Base-by-base conservation (phyloP, 2,329 filamentous ascomycete genomes). In the Aspergillus unguis region DNA sequence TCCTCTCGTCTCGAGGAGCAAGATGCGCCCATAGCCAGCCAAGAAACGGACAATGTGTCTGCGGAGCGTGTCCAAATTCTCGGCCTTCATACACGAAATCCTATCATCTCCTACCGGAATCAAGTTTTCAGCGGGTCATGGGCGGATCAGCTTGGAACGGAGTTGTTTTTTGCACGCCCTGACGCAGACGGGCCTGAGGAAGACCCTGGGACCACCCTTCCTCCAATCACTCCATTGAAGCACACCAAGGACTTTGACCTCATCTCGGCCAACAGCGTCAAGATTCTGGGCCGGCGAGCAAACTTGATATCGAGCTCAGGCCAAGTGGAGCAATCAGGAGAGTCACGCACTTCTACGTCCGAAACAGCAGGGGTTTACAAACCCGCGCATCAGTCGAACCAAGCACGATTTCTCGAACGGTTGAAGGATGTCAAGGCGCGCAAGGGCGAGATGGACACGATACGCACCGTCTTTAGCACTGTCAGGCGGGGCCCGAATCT, bases 91-190 rank as follows among this genome's bases (percentile, higher is more conserved):
- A 86, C 86, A 1, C 65, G 74, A 2, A 86, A 88, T 44, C 92
- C 92, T 0, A 75, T 96, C 28, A 80, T 96, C 54, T 87, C 87
- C 25, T 95, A 95, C 71, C 81, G 86, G 53, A 88, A 87, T 29
- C 83, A 86, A 56, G 76, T 95, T 25, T 94, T 92, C 66, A 85
- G 84, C 58, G 92, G 90, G 58, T 75, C 83, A 42, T 97, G 92
- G 92, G 82, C 84, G 8, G 84, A 88, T 56, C 87, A 90, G 54
- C 82, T 95, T 40, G 92, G 92, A 33, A 95, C 91, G 0, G 90
- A 95, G 60, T 75, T 92, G 58, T 81, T 95, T 38, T 86, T 96
- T 62, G 80, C 77, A 56, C 72, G 78, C 56, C 59, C 64, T 36
- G 56, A 70, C 38, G 56, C 66, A 5, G 27, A 9, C n/a, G 59